Conservation (phyloP, 305 asterid species). For the Fraxinus dipetala region DNA sequence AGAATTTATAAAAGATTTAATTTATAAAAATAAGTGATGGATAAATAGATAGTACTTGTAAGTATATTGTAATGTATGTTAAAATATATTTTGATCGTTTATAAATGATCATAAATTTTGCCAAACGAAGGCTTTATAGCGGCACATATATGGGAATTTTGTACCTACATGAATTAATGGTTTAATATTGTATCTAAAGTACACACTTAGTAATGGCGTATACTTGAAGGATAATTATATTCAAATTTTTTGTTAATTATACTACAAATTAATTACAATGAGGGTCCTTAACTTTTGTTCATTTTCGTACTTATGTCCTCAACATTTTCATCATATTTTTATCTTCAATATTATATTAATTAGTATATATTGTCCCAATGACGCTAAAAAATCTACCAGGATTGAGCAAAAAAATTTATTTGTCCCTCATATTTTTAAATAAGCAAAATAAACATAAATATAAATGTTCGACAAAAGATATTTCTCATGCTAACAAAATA, state of each 20-base stretch:
- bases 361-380: background rate
- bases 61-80: background rate
- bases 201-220: background rate
- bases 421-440: background rate
- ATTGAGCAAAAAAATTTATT: background rate
- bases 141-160: background rate
- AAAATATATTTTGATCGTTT: background rate
- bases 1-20: too few species aligned
- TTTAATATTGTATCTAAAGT: background rate
- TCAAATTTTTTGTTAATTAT: background rate
- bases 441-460: too few species aligned
- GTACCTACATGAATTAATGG: background rate
- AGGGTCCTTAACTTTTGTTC: background rate
- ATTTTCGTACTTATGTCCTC: background rate
- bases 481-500: background rate
- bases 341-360: too few species aligned
- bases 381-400: background rate
- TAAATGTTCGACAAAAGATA: background rate
- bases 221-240: background rate
- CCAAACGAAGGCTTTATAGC: background rate
- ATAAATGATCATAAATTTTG: too few species aligned
- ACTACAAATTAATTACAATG: background rate
- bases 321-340: background rate
- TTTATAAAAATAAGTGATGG: too few species aligned
- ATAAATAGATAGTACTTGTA: too few species aligned